These are phyloP conservation scores for Lyophyllum shimeji DNA, from an alignment of 768 basidiomycete species.

Conservation along the genomic window DNA sequence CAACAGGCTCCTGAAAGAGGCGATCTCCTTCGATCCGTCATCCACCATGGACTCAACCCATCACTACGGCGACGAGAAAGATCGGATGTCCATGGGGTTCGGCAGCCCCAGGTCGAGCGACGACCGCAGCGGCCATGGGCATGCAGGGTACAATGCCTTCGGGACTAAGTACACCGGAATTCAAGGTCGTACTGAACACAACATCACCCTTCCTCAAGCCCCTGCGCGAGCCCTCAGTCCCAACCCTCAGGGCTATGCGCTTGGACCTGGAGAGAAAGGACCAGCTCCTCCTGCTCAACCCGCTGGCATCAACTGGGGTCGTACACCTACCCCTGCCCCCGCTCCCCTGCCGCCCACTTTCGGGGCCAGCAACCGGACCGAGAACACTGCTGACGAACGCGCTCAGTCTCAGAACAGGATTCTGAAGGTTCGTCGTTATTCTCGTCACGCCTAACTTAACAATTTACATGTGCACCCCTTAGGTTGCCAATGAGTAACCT, in stretches of 20 bases:
- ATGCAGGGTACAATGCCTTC: slow-evolving; percentile 22
- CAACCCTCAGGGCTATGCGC: not conserved
- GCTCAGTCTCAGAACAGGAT: slow-evolving; percentile 2
- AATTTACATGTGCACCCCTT: not conserved
- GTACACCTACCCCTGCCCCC: slow-evolving; percentile 7
- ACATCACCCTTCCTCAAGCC: not conserved
- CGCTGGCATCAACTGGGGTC: slow-evolving; percentile 6
- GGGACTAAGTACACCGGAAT: slow-evolving; percentile 8
- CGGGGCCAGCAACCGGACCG: not conserved
- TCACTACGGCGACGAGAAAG: slow-evolving; percentile 21
- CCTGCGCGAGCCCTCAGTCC: not conserved
- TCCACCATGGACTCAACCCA: slow-evolving; percentile 23
- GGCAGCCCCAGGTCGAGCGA: slow-evolving; percentile 27
- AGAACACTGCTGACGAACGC: not conserved
- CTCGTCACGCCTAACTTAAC: not conserved
- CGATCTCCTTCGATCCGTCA: slow-evolving; percentile 52
- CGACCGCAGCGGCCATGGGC: slow-evolving; percentile 11
- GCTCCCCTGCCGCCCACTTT: not conserved
- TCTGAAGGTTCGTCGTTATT: slow-evolving; percentile 9
- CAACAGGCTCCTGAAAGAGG: slow-evolving; percentile 39
- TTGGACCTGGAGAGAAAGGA: not conserved
- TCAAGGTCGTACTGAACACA: slow-evolving; percentile 1
- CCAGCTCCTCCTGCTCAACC: not conserved
- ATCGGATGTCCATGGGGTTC: slow-evolving; percentile 17
- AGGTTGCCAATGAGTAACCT: slow-evolving; percentile 8